Conservation (phyloP, 2,329 filamentous ascomycete species). For the Trichophyton mentagrophytes region DNA sequence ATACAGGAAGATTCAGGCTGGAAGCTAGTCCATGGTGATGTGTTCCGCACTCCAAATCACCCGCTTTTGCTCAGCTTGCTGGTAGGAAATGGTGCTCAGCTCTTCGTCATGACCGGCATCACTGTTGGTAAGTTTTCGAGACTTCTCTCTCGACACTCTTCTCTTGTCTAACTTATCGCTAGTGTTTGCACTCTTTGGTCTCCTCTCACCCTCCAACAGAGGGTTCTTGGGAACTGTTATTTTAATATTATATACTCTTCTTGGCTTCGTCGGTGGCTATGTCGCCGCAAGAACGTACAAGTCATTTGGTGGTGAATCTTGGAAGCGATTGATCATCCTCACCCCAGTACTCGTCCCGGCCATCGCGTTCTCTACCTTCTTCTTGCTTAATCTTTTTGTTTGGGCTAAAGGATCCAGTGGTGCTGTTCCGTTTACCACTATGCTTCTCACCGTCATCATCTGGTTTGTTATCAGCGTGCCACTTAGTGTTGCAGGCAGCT, state of each 20-base stretch:
- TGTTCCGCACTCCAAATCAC: conserved; percentile 77
- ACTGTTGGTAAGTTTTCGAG: conserved; percentile 51
- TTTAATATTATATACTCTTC: conserved; percentile 82
- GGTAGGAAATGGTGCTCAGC: conserved; percentile 83
- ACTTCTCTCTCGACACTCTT: neutral
- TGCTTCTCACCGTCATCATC: conserved; percentile 83
- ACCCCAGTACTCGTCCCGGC: conserved; percentile 78
- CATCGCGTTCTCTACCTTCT: conserved; percentile 77
- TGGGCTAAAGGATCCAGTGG: conserved; percentile 89
- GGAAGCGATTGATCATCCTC: conserved; percentile 84
- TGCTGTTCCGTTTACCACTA: conserved; percentile 90
- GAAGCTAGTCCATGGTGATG: conserved; percentile 96
- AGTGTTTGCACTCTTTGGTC: conserved; percentile 80
- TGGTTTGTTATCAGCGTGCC: conserved; percentile 97
- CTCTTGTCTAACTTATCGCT: conserved; percentile 6
- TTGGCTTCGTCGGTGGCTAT: conserved; percentile 88
- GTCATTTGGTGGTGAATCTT: conserved; percentile 76
- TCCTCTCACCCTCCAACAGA: conserved; percentile 89
- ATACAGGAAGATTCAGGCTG: conserved; percentile 96
- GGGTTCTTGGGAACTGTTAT: conserved; percentile 88
- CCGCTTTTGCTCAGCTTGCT: conserved; percentile 76
- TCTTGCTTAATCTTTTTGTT: conserved; percentile 89
- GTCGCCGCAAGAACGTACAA: conserved; percentile 87
- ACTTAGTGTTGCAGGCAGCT: conserved; percentile 77
- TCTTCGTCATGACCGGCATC: conserved; percentile 94